These are phyloP conservation scores for Saturnispora gosingensis DNA, from an alignment of 805 yeast genomes.

Conservation along the genomic window DNA sequence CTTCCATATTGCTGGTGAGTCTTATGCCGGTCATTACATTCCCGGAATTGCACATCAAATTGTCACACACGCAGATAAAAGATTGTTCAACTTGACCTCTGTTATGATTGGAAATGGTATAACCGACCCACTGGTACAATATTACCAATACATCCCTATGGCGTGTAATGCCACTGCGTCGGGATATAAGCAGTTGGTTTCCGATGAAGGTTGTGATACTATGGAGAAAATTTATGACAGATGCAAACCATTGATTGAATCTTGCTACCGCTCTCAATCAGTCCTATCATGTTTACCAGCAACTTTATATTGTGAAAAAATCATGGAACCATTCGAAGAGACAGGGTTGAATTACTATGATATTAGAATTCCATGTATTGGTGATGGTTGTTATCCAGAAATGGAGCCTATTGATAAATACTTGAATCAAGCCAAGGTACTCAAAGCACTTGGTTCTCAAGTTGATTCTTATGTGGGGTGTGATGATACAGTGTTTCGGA, in stretches of 20 bases:
- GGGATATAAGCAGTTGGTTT: constrained; percentile 65
- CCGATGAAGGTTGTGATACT: constrained; percentile 68
- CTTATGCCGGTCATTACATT: constrained; percentile 90
- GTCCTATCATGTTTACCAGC: constrained; percentile 91
- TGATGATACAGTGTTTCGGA: constrained; percentile 66
- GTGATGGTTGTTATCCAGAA: constrained; percentile 72
- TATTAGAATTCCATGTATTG: constrained; percentile 64
- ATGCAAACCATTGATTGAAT: constrained; percentile 64
- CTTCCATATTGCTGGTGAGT: constrained; percentile 89
- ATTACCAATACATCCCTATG: constrained; percentile 79
- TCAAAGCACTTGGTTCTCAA: constrained; percentile 82
- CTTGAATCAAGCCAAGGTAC: constrained; percentile 69
- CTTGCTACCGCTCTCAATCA: constrained; percentile 68
- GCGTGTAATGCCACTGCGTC: constrained; percentile 76
- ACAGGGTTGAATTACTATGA: constrained; percentile 92
- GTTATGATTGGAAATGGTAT: constrained; percentile 87
- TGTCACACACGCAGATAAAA: constrained; percentile 42
- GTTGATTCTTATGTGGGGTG: constrained; percentile 70
- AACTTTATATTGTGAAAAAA: constrained; percentile 76
- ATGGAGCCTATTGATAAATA: constrained; percentile 67
- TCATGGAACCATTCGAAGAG: constrained; percentile 70
- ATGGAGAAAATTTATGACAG: constrained; percentile 65
- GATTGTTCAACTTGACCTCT: constrained; percentile 58
- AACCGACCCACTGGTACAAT: constrained; percentile 76
- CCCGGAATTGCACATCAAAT: constrained; percentile 85